Evolutionary conservation across 2,329 filamentous ascomycete genomes (phyloP).

Genomic region (Fusarium equiseti): DNA sequence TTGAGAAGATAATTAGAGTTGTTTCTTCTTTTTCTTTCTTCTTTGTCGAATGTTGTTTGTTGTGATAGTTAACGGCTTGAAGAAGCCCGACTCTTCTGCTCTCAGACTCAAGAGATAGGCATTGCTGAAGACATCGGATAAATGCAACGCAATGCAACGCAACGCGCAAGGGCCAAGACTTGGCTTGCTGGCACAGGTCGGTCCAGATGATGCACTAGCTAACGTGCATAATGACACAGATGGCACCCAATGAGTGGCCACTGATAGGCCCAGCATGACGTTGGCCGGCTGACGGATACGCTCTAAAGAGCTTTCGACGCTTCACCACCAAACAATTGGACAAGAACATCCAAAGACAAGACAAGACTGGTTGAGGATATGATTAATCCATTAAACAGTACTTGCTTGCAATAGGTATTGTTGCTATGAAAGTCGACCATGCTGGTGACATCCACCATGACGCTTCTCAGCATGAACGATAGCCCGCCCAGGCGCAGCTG

Average conservation of each 20-base stretch:
- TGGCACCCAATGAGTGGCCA: conserved; percentile 14
- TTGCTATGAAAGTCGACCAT: conserved; percentile 18
- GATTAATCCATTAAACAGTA: conserved; percentile 1
- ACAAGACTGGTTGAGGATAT: not conserved
- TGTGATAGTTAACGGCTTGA: no score
- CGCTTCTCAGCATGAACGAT: not conserved
- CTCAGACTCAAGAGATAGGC: not conserved
- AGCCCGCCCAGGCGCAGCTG: not conserved
- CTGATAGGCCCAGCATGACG: conserved; percentile 23
- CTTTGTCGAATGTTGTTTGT: not conserved
- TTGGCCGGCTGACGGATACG: conserved; percentile 7
- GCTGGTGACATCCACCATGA: not conserved
- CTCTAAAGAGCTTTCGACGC: conserved; percentile 6
- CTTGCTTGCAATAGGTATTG: conserved; percentile 6
- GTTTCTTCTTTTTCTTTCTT: not conserved
- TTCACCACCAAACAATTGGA: conserved; percentile 13
- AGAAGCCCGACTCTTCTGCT: not conserved
- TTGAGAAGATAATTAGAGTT: not conserved
- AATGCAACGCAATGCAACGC: conserved; percentile 19
- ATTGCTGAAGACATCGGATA: conserved; percentile 20
- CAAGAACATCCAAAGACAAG: conserved; percentile 4
- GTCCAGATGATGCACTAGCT: conserved; percentile 19
- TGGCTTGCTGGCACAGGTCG: conserved; percentile 14
- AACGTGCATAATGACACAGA: conserved; percentile 16
- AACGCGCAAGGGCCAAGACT: conserved; percentile 16